Base-by-base conservation (phyloP, 208 protist species). In the Endotrypanum monterogeii region DNA sequence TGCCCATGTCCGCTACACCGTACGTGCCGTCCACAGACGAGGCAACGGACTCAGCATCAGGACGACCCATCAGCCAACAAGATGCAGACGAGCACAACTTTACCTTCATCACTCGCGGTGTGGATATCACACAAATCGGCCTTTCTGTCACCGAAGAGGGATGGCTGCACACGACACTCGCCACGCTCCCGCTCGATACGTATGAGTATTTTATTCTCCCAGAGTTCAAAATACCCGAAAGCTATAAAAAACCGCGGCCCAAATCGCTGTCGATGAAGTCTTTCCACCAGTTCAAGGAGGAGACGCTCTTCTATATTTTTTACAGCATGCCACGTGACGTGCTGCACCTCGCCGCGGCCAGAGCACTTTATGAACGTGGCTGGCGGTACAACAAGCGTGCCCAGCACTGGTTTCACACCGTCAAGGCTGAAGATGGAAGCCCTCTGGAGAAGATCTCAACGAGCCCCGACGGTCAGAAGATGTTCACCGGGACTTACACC, bases 241-340 rank as follows among this genome's bases (percentile, higher is more conserved):
- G 89, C 83, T 96, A 96, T 81, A 89, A 85, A 72, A 89, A 91
- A 71, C 80, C 87, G 28, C 89, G 87, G 41, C 92, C 89, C 46
- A 84, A 85, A 60, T 81, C 83, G 46, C 89, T 94, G 20, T 89
- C 88, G 8, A 85, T 97, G 73, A 91, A 91, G 68, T 83, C 90
- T 44, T 96, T 98, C 66, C 80, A 88, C 12, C 89, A 95, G 73
- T 98, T 97, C 77, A 95, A 97, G 69, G 84, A 98, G 37, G 96
- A 99, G 25, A 99, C 98, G 20, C 89, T 99, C 23, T 98, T 99
- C 63, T 99, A 99, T 82, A 99, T 99, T 67, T 99, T 99, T 80
- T 99, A 99, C 82, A 92, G 91, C 65, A 99, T 99, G 98, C 98
- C 98, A 25, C 80, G 98, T 9, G 98, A 99, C 76, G 89, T 98